Evolutionary conservation across 192 early-diverging fungal species (phyloP).

Genomic region (Haplosporangium gracile): DNA sequence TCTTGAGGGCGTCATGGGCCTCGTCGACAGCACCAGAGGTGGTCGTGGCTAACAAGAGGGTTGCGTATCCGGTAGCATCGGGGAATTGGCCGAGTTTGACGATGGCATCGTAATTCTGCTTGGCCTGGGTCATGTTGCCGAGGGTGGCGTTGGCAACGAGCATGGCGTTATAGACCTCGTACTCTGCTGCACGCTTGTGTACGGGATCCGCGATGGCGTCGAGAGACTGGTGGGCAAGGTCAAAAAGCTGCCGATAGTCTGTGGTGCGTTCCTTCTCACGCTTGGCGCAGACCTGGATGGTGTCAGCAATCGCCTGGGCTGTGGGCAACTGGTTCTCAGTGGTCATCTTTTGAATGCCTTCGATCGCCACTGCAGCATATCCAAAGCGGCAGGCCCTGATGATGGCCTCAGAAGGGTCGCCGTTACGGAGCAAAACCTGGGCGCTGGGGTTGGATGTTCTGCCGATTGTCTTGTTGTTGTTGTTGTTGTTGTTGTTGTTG

Average conservation of each 20-base stretch:
- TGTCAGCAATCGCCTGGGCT: conserved; percentile 50
- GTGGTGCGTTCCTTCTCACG: conserved; percentile 45
- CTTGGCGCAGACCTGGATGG: conserved; percentile 52
- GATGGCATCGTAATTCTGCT: conserved; percentile 67
- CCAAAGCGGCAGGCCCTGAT: conserved; percentile 46
- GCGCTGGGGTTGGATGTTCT: conserved; percentile 6
- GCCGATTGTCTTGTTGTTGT: neutral
- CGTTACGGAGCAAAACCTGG: conserved; percentile 23
- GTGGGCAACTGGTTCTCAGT: conserved; percentile 36
- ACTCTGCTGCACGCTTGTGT: conserved; percentile 22
- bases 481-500: neutral
- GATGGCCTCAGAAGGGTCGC: conserved; percentile 48
- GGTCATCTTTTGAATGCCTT: conserved; percentile 36
- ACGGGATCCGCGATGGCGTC: conserved; percentile 20
- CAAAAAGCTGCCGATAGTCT: conserved; percentile 44
- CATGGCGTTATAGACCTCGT: conserved; percentile 61
- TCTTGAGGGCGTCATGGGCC: conserved; percentile 63
- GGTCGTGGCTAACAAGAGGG: conserved; percentile 62
- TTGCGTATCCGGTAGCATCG: conserved; percentile 67
- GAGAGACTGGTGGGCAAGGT: conserved; percentile 26
- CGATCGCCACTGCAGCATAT: conserved; percentile 32
- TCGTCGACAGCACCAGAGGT: conserved; percentile 67
- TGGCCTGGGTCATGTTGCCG: conserved; percentile 63
- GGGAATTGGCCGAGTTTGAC: conserved; percentile 58
- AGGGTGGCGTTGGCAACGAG: conserved; percentile 64